These are phyloP conservation scores for Spathaspora sp. DNA, from an alignment of 1,139 yeast genomes.

Conservation along the genomic window DNA sequence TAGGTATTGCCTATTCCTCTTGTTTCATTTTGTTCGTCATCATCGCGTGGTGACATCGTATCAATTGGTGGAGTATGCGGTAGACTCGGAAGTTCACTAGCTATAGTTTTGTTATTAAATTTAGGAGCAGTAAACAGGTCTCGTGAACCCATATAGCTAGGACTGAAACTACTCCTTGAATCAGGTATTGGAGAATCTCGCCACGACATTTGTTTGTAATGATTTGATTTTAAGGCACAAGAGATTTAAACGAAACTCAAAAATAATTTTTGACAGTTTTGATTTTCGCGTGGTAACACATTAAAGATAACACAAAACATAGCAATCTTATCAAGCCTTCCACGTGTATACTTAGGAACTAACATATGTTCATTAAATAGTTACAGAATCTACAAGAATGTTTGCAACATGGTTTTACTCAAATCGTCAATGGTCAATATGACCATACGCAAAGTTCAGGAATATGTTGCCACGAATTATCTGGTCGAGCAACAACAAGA, in stretches of 20 bases:
- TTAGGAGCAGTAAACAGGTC: not conserved
- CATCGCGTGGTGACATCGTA: not conserved
- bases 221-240: not conserved
- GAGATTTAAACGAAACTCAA: not conserved
- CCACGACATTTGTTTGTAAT: not conserved
- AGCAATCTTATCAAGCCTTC: no score
- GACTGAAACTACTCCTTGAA: not conserved
- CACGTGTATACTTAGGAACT: not conserved
- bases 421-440: conserved; percentile 74
- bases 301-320: no score
- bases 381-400: conserved; percentile 29
- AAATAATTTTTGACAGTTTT: not conserved
- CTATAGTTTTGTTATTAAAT: conserved; percentile 16
- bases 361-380: no score
- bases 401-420: conserved; percentile 92
- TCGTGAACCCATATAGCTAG: not conserved
- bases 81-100: conserved; percentile 21
- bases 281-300: not conserved
- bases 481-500: conserved; percentile 55
- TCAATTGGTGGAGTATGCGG: conserved; percentile 14
- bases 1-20: conserved; percentile 6
- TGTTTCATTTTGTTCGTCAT: not conserved
- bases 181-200: not conserved
- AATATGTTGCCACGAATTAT: conserved; percentile 72
- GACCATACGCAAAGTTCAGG: conserved; percentile 88